Conservation (phyloP, 495 filamentous ascomycete species). For the Usnea hakonensis region DNA sequence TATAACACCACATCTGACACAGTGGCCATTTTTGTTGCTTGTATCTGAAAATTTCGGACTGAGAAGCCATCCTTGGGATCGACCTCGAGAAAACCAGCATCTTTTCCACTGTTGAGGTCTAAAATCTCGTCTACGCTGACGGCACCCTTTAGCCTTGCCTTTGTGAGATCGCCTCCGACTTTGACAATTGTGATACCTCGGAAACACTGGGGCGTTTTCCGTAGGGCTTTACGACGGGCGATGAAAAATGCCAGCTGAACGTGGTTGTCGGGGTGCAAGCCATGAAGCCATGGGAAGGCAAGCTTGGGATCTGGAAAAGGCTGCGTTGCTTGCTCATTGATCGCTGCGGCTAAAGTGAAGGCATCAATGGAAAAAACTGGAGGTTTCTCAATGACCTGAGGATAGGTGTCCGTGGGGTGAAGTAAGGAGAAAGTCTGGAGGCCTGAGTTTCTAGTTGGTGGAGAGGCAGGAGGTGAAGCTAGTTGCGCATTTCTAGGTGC, state of each 20-base stretch:
- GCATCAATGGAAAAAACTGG: slow-evolving; percentile 68
- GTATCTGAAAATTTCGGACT: slow-evolving; percentile 93
- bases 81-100: slow-evolving; percentile 41
- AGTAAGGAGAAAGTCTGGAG: slow-evolving; percentile 57
- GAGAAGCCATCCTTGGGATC: slow-evolving; percentile 82
- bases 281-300: slow-evolving; percentile 97
- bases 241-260: slow-evolving; percentile 86
- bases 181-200: slow-evolving; percentile 83
- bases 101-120: slow-evolving; percentile 26
- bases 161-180: slow-evolving; percentile 68
- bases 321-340: slow-evolving; percentile 67
- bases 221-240: slow-evolving; percentile 59
- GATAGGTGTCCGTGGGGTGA: slow-evolving; percentile 62
- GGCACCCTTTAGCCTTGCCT: slow-evolving; percentile 77
- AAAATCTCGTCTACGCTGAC: slow-evolving; percentile 74
- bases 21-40: slow-evolving; percentile 79
- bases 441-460: slow-evolving; percentile 43
- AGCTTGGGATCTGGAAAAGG: slow-evolving; percentile 72
- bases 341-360: slow-evolving; percentile 55
- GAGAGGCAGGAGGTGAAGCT: slow-evolving; percentile 61
- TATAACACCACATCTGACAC: slow-evolving; percentile 91
- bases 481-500: slow-evolving; percentile 46
- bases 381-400: slow-evolving; percentile 47
- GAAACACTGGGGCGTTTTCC: slow-evolving; percentile 70
- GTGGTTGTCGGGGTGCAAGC: slow-evolving; percentile 81